phyloP scores from a whole-genome alignment of 1,284 basidiomycete species.

The Ceratobasidium papillatum region DNA sequence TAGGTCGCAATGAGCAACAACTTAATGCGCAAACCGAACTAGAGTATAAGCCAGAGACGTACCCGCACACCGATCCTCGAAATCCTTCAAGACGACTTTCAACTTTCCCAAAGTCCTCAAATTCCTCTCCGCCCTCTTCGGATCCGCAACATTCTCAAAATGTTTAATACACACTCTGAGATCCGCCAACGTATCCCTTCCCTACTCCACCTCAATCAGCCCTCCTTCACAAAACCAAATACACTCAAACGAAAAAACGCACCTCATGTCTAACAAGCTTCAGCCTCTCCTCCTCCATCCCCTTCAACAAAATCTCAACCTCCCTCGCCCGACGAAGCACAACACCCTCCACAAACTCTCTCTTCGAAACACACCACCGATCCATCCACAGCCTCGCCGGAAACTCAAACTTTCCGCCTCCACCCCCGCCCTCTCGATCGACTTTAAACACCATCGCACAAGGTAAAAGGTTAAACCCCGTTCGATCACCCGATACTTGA shows the following conservation, averaged over 20 bases:
- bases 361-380: constrained; percentile 69
- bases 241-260: not conserved
- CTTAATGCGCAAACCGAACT: too few relatives aligned
- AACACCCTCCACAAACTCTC: constrained; percentile 61
- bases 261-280: constrained; percentile 65
- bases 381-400: constrained; percentile 74
- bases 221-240: not conserved
- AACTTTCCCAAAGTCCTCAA: constrained; percentile 60
- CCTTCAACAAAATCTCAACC: too few relatives aligned
- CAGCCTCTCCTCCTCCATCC: constrained; percentile 58
- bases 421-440: not conserved
- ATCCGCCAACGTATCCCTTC: constrained; percentile 67
- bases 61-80: constrained; percentile 67
- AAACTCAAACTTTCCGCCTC: constrained; percentile 57
- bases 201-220: constrained; percentile 49
- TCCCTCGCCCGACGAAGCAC: too few relatives aligned
- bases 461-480: constrained; percentile 8
- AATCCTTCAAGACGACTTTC: constrained; percentile 59
- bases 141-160: constrained; percentile 70
- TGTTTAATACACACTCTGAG: constrained; percentile 69
- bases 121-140: constrained; percentile 59
- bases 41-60: constrained; percentile 44
- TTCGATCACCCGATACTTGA: constrained; percentile 9
- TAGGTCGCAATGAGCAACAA: constrained; percentile 50
- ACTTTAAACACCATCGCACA: constrained; percentile 10